Evolutionary conservation across 2,329 filamentous ascomycete species (phyloP).

Genomic region (Graphilbum sp.): DNA sequence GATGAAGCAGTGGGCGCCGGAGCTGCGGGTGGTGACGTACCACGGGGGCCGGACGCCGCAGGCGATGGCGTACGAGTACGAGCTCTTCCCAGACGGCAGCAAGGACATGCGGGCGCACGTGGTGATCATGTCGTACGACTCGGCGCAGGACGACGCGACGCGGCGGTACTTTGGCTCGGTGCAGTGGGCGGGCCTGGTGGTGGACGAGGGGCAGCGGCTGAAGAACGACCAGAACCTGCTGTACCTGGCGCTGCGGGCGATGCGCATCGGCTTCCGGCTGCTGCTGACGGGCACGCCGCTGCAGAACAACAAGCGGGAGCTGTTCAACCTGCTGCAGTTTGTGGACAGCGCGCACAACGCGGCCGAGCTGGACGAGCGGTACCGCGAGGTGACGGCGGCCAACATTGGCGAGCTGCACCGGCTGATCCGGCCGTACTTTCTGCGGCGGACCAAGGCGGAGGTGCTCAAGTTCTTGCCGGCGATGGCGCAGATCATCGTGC

Average conservation of each 20-base stretch:
- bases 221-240: conserved; percentile 83
- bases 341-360: conserved; percentile 60
- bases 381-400: conserved; percentile 61
- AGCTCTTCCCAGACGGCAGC: conserved; percentile 57
- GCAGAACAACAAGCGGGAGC: conserved; percentile 86
- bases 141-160: conserved; percentile 57
- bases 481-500: conserved; percentile 88
- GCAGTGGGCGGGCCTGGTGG: conserved; percentile 74
- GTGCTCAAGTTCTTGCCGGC: conserved; percentile 85
- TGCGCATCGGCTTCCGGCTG: conserved; percentile 69
- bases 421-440: conserved; percentile 58
- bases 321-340: conserved; percentile 96
- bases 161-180: conserved; percentile 50
- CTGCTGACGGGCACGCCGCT: conserved; percentile 83
- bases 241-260: conserved; percentile 54
- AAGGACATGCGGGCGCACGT: conserved; percentile 71
- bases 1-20: conserved; percentile 84
- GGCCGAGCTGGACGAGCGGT: conserved; percentile 56
- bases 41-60: conserved; percentile 65
- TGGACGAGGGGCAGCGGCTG: conserved; percentile 88
- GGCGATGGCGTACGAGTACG: conserved; percentile 62
- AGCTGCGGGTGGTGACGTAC: conserved; percentile 77
- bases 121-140: conserved; percentile 90
- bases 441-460: conserved; percentile 70
- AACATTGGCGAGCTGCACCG: conserved; percentile 70